Evolutionary conservation across 2,329 filamentous ascomycete genomes (phyloP).

Genomic region (Thielaviopsis populi): DNA sequence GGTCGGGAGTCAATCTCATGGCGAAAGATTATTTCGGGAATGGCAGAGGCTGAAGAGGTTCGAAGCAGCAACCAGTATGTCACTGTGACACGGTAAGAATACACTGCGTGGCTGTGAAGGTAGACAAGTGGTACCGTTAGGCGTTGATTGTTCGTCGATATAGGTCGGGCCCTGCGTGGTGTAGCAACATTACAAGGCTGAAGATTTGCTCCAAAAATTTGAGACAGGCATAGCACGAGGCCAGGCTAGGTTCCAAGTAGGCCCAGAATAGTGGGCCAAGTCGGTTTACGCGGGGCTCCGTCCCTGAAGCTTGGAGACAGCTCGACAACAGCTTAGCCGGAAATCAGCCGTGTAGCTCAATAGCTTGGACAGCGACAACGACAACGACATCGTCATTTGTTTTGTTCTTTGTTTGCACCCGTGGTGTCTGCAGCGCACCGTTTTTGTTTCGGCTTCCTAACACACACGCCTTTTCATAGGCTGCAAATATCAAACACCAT

Average conservation of each 20-base stretch:
- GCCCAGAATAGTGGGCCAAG: neutral
- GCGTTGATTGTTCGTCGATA: neutral
- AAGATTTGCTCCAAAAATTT: constrained; percentile 9
- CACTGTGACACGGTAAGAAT: neutral
- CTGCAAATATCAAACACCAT: constrained; percentile 25
- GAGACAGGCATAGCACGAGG: neutral
- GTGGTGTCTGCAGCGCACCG: neutral
- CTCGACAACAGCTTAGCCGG: neutral
- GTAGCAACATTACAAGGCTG: constrained; percentile 12
- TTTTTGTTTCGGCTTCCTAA: neutral
- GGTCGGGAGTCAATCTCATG: constrained; percentile 92
- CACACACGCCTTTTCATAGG: neutral
- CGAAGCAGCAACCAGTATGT: neutral
- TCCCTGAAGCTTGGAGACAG: neutral
- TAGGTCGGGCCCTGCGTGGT: neutral
- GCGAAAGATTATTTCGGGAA: constrained; percentile 21
- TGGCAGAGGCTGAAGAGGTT: neutral
- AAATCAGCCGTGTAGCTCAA: constrained; percentile 2
- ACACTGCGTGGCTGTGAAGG: neutral
- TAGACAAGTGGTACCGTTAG: neutral
- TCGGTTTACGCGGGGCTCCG: constrained; percentile 5
- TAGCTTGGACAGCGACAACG: neutral
- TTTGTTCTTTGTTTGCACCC: neutral
- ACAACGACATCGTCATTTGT: constrained; percentile 5
- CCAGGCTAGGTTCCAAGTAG: neutral